Evolutionary conservation across 441 rosid species (phyloP).

Genomic region (Isatis lusitanica): DNA sequence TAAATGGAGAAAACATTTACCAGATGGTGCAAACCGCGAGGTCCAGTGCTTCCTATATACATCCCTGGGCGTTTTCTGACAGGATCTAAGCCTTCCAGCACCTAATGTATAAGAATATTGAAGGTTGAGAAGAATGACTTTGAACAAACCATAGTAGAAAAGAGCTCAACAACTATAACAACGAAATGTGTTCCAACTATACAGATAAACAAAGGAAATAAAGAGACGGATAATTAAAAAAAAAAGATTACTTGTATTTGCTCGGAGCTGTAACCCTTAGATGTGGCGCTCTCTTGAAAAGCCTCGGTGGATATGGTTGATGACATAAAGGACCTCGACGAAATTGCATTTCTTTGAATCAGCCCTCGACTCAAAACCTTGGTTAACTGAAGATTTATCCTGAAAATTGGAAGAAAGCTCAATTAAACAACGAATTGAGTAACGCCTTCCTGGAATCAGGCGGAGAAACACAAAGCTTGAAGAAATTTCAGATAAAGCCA

Average conservation of each 20-base stretch:
- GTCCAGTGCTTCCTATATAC: slow-evolving; percentile 95
- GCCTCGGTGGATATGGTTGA: slow-evolving; percentile 55
- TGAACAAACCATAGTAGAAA: neutral
- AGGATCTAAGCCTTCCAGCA: slow-evolving; percentile 90
- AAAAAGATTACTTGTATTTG: slow-evolving; percentile 71
- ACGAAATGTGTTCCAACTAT: neutral
- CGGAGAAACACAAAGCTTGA: neutral
- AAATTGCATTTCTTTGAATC: slow-evolving; percentile 39
- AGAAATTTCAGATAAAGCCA: neutral
- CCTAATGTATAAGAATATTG: slow-evolving; percentile 41
- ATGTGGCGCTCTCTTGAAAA: slow-evolving; percentile 49
- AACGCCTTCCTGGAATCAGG: neutral
- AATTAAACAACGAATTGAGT: neutral
- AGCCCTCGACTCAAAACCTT: slow-evolving; percentile 33
- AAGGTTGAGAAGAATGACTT: neutral
- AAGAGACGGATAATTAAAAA: neutral
- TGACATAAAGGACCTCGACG: slow-evolving; percentile 66
- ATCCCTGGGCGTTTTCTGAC: slow-evolving; percentile 96
- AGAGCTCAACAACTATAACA: neutral
- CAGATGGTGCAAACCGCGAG: slow-evolving; percentile 96
- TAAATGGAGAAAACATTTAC: slow-evolving; percentile 38
- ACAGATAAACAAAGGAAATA: neutral
- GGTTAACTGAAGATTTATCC: slow-evolving; percentile 45
- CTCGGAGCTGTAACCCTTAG: slow-evolving; percentile 69
- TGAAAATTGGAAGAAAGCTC: slow-evolving; percentile 30